phyloP scores from a whole-genome alignment of 177 flowering plant genomes.

The Vitis hybrid region DNA sequence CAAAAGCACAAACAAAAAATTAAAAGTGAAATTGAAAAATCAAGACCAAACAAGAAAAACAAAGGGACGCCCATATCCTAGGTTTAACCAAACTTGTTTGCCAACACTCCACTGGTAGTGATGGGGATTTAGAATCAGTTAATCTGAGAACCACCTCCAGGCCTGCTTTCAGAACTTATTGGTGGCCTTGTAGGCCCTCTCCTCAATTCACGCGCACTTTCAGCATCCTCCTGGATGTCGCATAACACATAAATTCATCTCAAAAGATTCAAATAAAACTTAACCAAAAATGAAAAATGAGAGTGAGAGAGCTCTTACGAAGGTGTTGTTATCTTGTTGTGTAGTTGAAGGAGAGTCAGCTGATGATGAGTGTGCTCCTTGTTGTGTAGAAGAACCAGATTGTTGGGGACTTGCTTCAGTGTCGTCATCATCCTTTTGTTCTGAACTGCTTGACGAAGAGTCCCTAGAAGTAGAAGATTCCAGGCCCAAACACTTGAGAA shows the following conservation, averaged over 20 bases:
- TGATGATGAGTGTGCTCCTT: not conserved
- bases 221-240: constrained; percentile 2
- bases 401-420: not conserved
- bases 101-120: not conserved
- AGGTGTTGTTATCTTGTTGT: not conserved
- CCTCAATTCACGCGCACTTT: not conserved
- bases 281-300: not conserved
- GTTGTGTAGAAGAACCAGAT: not conserved
- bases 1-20: no score
- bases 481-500: constrained; percentile 5
- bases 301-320: not conserved
- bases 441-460: not conserved
- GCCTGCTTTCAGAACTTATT: not conserved
- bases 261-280: no score
- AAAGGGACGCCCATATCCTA: not conserved
- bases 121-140: not conserved
- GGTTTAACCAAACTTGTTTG: not conserved
- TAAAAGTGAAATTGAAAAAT: no score
- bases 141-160: not conserved
- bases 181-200: constrained; percentile 7
- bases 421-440: not conserved
- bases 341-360: not conserved
- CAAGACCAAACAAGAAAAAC: no score
- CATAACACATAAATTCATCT: not conserved
- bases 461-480: not conserved